Evolutionary conservation across 352 stramenopile species (phyloP), one percentile per base, ranked within the genome.

Genomic region (Globisporangium solare): DNA sequence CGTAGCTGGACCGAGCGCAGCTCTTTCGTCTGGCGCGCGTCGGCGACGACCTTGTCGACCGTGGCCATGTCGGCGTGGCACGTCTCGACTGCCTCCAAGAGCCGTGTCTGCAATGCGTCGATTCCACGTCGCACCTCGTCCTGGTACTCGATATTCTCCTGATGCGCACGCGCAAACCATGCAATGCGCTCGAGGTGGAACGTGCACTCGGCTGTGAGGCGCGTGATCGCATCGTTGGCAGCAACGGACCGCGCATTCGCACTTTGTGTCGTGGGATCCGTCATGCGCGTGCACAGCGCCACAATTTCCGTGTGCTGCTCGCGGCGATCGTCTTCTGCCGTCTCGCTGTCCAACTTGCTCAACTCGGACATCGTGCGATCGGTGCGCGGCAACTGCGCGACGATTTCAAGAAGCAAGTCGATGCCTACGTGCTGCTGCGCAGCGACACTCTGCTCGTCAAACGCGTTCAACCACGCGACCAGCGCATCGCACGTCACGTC

Each of bases 401-500:
- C 20, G 11, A 61, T 54, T 6, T 67, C 64, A 13, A 68, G n/a
- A 3, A 71, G 17, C 21, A 59, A n/a, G 18, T 66, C 60, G 42
- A 68, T 42, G 0, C 21, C 53, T n/a, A 69, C 42, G 2, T 62
- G 37, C 17, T 67, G 24, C 51, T 70, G 47, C 27, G 18, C 6
- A 0, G 18, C 31, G 0, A 50, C 52, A 14, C 60, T 47, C 12
- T 48, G 47, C 0, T 42, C 41, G 17, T 59, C 48, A 3, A 62
- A 22, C 10, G 52, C 47, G 4, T 62, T 70, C 21, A 68, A 47
- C 74, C 74, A 84, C 14, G 51, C 63, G 0, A 57, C 70, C 15
- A 82, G 51, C 41, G 74, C 72, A 43, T 77, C 65, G 18, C 68
- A 60, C 24, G 68, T 71, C 32, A 70, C 7, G 18, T 84, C 76